A percentile compares a stretch with the other conserved stretches of the same genome.
Conservation (phyloP, 192 early-diverging fungal genomes). For the Spizellomyces sp. region DNA sequence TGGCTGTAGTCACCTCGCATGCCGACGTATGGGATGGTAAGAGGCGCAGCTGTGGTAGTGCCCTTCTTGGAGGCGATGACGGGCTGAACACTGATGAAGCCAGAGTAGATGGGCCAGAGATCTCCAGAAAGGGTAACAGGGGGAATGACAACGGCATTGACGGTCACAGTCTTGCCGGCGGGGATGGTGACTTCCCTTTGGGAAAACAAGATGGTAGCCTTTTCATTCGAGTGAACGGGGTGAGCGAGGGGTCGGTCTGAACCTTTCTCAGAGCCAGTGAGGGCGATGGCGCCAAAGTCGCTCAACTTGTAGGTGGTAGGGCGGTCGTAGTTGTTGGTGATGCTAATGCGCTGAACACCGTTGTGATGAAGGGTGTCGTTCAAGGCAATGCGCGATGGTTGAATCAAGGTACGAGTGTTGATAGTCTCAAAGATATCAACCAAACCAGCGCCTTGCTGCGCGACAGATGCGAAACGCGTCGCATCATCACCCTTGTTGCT, state of each 20-base stretch:
- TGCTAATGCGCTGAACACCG: constrained; percentile 11
- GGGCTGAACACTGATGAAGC: constrained; percentile 26
- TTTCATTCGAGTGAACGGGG: constrained; percentile 20
- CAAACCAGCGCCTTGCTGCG: constrained; percentile 64
- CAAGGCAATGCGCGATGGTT: constrained; percentile 45
- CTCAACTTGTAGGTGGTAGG: constrained; percentile 22
- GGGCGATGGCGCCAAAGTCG: constrained; percentile 21
- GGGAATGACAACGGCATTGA: constrained; percentile 29
- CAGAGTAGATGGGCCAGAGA: constrained; percentile 38
- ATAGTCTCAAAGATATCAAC: constrained; percentile 70
- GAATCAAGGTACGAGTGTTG: constrained; percentile 47
- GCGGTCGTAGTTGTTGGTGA: constrained; percentile 33
- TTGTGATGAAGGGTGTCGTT: constrained; percentile 40
- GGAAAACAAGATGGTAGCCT: constrained; percentile 16
- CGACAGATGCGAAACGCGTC: background rate
- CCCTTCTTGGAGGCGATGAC: background rate
- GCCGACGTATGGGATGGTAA: constrained; percentile 35
- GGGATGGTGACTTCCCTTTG: constrained; percentile 23
- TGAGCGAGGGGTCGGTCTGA: constrained; percentile 29
- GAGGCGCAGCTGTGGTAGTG: constrained; percentile 6
- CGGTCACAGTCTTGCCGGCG: constrained; percentile 27
- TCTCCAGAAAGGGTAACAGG: constrained; percentile 14
- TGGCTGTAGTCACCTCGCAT: constrained; percentile 24
- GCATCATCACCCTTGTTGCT: constrained; percentile 19
- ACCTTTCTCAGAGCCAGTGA: constrained; percentile 8